Percentiles rank a stretch among this genome's conserved stretches.
These are phyloP conservation scores for Obba rivulosa DNA, from an alignment of 768 basidiomycete genomes.

Conservation along the genomic window DNA sequence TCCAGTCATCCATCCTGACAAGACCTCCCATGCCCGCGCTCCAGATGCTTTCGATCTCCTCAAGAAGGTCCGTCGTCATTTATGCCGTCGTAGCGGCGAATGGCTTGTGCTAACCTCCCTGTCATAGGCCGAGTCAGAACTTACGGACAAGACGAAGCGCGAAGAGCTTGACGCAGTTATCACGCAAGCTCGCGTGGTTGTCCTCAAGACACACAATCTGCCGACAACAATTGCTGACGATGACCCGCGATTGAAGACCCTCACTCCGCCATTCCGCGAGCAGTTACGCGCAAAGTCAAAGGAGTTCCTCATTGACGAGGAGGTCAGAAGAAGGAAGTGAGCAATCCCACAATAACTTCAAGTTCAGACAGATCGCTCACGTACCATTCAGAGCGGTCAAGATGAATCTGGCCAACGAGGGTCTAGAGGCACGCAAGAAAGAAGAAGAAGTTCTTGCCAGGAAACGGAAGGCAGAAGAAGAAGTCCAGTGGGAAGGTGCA, in stretches of 20 bases:
- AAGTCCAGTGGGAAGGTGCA: slow-evolving; percentile 85
- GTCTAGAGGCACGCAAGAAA: slow-evolving; percentile 87
- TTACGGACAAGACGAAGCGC: slow-evolving; percentile 73
- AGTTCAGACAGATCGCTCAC: background rate
- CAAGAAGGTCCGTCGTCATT: slow-evolving; percentile 63
- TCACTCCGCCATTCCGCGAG: slow-evolving; percentile 60
- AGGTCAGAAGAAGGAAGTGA: slow-evolving; percentile 78
- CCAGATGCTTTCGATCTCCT: slow-evolving; percentile 91
- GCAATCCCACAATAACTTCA: slow-evolving; percentile 20
- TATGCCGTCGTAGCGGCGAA: background rate
- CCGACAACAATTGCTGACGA: slow-evolving; percentile 54
- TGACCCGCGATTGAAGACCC: slow-evolving; percentile 48
- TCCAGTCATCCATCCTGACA: slow-evolving; percentile 97
- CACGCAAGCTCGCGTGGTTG: slow-evolving; percentile 60
- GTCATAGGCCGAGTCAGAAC: slow-evolving; percentile 76
- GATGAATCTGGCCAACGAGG: slow-evolving; percentile 89
- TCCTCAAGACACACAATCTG: slow-evolving; percentile 61
- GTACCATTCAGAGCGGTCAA: slow-evolving; percentile 63
- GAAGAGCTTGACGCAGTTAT: slow-evolving; percentile 79
- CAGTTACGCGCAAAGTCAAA: slow-evolving; percentile 70
- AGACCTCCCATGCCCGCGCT: slow-evolving; percentile 81
- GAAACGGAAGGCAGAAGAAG: slow-evolving; percentile 88
- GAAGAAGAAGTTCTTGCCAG: slow-evolving; percentile 73
- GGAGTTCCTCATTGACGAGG: slow-evolving; percentile 86
- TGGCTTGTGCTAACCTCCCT: background rate